Percentiles rank a stretch among this genome's conserved stretches.
These are phyloP conservation scores for Magnaporthiopsis incrustans DNA, from an alignment of 2,329 filamentous ascomycete species.

Conservation along the genomic window DNA sequence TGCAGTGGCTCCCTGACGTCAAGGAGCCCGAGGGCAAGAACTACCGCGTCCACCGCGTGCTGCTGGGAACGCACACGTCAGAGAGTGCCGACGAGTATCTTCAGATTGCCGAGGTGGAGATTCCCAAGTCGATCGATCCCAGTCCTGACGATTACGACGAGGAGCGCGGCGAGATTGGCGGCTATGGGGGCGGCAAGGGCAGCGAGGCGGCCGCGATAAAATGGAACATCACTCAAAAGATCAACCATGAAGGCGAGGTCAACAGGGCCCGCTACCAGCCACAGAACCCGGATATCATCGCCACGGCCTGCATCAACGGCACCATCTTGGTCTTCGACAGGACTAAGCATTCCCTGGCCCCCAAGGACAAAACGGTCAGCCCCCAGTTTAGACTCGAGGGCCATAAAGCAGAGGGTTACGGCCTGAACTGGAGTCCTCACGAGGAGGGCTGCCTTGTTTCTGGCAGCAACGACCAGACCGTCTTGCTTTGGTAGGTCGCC, in stretches of 20 bases:
- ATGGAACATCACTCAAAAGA: constrained; percentile 90
- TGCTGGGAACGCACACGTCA: constrained; percentile 92
- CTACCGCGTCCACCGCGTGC: constrained; percentile 76
- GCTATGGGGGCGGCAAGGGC: constrained; percentile 58
- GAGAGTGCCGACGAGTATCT: constrained; percentile 81
- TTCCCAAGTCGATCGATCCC: constrained; percentile 69
- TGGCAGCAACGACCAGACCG: constrained; percentile 86
- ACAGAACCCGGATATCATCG: constrained; percentile 94
- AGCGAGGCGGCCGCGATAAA: constrained; percentile 68
- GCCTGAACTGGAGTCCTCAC: constrained; percentile 86
- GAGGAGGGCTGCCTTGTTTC: constrained; percentile 74
- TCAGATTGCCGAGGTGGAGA: constrained; percentile 88
- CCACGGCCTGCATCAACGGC: constrained; percentile 82
- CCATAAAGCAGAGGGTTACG: constrained; percentile 84
- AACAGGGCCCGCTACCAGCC: constrained; percentile 98
- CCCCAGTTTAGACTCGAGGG: constrained; percentile 80
- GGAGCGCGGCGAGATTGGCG: constrained; percentile 85
- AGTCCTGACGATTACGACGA: constrained; percentile 85
- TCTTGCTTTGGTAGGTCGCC: constrained; percentile 71
- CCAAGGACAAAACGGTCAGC: constrained; percentile 59
- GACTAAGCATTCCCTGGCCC: constrained; percentile 80
- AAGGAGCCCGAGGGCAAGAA: constrained; percentile 82
- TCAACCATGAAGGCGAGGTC: constrained; percentile 92
- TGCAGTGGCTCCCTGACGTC: constrained; percentile 96
- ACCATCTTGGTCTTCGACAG: constrained; percentile 90